These are phyloP conservation scores for Nyssa sinensis DNA, from an alignment of 148 eudicot species.

Conservation along the genomic window DNA sequence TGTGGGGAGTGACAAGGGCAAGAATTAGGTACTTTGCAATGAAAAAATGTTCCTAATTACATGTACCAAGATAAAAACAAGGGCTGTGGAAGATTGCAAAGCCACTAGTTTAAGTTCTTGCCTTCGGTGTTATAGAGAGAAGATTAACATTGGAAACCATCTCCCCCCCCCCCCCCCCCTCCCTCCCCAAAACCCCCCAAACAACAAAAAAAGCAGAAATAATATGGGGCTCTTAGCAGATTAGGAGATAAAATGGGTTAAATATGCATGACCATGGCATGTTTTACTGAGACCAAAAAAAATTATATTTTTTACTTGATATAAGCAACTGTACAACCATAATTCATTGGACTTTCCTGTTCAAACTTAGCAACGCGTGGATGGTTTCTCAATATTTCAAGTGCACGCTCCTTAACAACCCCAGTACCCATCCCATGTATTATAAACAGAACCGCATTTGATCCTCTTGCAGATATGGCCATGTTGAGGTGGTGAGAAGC, in stretches of 20 bases:
- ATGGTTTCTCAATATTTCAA: conserved; percentile 64
- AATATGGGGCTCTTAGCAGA: not conserved
- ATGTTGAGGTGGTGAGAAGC: conserved; percentile 63
- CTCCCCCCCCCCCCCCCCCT: too few relatives aligned
- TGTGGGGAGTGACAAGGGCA: too few relatives aligned
- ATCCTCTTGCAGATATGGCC: conserved; percentile 60
- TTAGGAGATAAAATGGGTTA: not conserved
- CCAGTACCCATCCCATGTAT: conserved; percentile 96
- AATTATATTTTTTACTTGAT: conserved; percentile 44
- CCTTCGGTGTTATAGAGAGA: not conserved
- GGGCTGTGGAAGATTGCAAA: too few relatives aligned
- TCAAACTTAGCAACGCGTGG: conserved; percentile 76
- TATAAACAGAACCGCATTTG: conserved; percentile 64
- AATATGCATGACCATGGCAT: not conserved
- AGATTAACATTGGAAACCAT: not conserved
- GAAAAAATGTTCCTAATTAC: too few relatives aligned
- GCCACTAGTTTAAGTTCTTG: not conserved
- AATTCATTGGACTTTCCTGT: conserved; percentile 83
- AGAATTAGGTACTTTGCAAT: too few relatives aligned
- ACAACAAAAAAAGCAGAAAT: not conserved
- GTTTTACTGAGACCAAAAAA: not conserved
- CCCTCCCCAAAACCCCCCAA: too few relatives aligned
- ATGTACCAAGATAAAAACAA: too few relatives aligned
- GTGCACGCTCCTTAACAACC: conserved; percentile 56
- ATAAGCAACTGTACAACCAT: conserved; percentile 96